A percentile compares a stretch with the other conserved stretches of the same genome.
Conservation (phyloP, 441 rosid species). For the Arabidopsis lyrata region DNA sequence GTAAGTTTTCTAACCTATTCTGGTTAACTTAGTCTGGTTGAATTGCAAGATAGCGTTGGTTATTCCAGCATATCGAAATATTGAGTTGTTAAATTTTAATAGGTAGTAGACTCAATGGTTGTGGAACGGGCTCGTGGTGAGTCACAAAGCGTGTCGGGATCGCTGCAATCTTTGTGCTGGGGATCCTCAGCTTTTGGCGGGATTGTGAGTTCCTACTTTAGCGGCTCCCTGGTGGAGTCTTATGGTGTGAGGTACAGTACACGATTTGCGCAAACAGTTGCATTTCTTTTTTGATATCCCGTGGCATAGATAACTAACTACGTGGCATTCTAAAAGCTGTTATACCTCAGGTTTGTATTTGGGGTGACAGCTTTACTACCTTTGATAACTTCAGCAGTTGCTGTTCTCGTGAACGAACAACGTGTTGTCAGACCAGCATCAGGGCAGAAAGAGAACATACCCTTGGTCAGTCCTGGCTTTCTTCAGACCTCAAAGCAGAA, state of each 20-base stretch:
- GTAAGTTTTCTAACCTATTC: conserved; percentile 51
- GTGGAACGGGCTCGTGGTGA: conserved; percentile 99
- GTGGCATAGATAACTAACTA: conserved; percentile 38
- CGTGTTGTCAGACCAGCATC: conserved; percentile 54
- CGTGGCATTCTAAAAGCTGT: conserved; percentile 44
- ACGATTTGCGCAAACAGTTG: conserved; percentile 9
- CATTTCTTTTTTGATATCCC: background rate
- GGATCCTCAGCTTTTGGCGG: conserved; percentile 99
- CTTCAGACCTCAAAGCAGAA: conserved; percentile 72
- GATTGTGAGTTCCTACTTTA: conserved; percentile 93
- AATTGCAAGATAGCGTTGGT: background rate
- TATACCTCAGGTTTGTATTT: conserved; percentile 86
- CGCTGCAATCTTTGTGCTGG: conserved; percentile 97
- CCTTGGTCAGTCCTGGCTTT: conserved; percentile 56
- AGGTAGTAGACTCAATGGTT: conserved; percentile 99
- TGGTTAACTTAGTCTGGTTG: background rate
- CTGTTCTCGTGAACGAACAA: conserved; percentile 91
- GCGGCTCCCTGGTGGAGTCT: conserved; percentile 89
- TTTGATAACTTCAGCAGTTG: conserved; percentile 87
- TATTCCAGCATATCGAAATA: background rate
- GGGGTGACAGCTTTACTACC: conserved; percentile 90
- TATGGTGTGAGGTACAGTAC: conserved; percentile 86
- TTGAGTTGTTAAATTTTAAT: conserved; percentile 1
- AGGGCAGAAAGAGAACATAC: conserved; percentile 52
- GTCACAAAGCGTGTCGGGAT: conserved; percentile 91